A percentile compares a stretch with the other conserved stretches of the same genome.
Conservation (phyloP, 2,329 filamentous ascomycete genomes). For the Ophiocordyceps robertsii region DNA sequence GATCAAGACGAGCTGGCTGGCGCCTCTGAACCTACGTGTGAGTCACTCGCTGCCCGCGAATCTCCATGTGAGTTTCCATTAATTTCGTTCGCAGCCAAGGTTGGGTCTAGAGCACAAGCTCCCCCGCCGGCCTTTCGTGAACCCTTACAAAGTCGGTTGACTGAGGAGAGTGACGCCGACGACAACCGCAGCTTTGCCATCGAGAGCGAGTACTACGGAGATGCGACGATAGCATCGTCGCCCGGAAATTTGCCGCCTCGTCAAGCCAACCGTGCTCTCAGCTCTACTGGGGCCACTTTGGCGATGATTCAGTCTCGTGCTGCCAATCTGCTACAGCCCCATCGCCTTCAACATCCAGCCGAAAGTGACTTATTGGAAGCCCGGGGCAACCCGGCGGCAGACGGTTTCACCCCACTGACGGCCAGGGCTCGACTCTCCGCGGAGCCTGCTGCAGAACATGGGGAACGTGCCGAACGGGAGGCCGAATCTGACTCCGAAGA, state of each 20-base stretch:
- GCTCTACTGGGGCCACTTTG: neutral
- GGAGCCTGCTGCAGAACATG: no score
- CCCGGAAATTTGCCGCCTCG: slow-evolving; percentile 5
- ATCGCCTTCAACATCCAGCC: neutral
- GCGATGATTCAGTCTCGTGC: neutral
- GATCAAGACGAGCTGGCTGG: slow-evolving; percentile 11
- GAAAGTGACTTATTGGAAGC: neutral
- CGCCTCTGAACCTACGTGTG: neutral
- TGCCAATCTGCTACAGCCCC: neutral
- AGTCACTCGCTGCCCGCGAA: neutral
- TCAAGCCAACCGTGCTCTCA: neutral
- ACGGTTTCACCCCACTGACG: no score
- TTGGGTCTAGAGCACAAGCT: no score
- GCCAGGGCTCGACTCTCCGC: no score
- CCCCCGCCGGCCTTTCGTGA: no score
- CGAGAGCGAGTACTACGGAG: slow-evolving; percentile 21
- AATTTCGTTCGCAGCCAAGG: no score
- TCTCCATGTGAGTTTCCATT: neutral
- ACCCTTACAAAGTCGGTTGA: neutral
- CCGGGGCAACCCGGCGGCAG: neutral
- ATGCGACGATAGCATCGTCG: slow-evolving; percentile 22
- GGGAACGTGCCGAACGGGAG: no score
- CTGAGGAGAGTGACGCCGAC: slow-evolving; percentile 12
- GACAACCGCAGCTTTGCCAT: slow-evolving; percentile 21
- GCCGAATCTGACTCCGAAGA: no score